These are phyloP conservation scores for Aspergillus ibericus DNA, from an alignment of 2,329 filamentous ascomycete species.

Conservation along the genomic window DNA sequence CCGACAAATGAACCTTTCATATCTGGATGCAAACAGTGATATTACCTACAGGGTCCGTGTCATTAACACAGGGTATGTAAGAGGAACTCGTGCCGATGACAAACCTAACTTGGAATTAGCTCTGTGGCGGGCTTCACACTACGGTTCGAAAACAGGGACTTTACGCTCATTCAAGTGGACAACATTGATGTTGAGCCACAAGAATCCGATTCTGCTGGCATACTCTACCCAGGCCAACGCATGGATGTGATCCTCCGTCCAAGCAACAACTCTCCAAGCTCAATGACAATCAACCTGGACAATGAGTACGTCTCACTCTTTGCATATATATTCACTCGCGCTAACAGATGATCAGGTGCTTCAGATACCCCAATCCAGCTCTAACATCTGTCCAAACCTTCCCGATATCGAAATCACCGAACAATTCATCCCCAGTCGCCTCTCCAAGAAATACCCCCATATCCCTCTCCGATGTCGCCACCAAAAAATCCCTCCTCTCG, in stretches of 20 bases:
- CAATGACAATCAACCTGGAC: constrained; percentile 37
- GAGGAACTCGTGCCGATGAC: neutral
- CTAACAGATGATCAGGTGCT: constrained; percentile 31
- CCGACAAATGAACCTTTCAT: constrained; percentile 23
- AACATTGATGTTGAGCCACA: constrained; percentile 34
- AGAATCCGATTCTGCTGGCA: constrained; percentile 37
- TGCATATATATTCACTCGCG: neutral
- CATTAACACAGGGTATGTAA: constrained; percentile 46
- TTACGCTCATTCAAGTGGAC: constrained; percentile 44
- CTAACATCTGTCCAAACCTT: constrained; percentile 42
- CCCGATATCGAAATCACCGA: constrained; percentile 19
- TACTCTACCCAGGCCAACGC: constrained; percentile 47
- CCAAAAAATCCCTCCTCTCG: constrained; percentile 27
- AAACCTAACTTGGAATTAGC: constrained; percentile 22
- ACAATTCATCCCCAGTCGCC: neutral
- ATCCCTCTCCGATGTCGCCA: constrained; percentile 29
- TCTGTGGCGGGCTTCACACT: constrained; percentile 44
- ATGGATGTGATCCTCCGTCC: constrained; percentile 42
- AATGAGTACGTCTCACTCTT: constrained; percentile 31
- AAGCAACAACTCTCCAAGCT: constrained; percentile 16
- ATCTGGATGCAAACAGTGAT: constrained; percentile 24
- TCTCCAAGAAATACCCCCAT: constrained; percentile 9
- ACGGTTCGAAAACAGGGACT: constrained; percentile 27
- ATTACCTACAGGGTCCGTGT: constrained; percentile 40
- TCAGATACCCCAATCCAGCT: constrained; percentile 48